Evolutionary conservation across 768 basidiomycete genomes (phyloP).

Genomic region (Sutorius australiensis): DNA sequence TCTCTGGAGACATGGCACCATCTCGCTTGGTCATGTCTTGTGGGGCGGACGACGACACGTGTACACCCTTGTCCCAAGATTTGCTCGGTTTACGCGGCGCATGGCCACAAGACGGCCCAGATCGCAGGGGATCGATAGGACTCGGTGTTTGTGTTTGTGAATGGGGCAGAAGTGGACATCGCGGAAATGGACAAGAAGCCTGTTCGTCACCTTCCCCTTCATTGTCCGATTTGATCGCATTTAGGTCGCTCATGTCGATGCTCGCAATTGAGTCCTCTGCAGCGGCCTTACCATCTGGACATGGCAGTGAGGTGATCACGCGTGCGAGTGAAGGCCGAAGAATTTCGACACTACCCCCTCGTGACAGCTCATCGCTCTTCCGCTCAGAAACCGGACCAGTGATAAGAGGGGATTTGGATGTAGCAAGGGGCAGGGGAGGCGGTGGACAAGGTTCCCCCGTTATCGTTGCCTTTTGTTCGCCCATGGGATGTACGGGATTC

Average conservation of each 20-base stretch:
- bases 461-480: slow-evolving; percentile 14
- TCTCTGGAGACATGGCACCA: slow-evolving; percentile 36
- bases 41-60: slow-evolving; percentile 10
- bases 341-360: slow-evolving; percentile 21
- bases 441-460: slow-evolving; percentile 11
- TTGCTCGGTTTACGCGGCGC: slow-evolving; percentile 22
- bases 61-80: slow-evolving; percentile 10
- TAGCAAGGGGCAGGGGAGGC: neutral
- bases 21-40: slow-evolving; percentile 4
- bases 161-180: slow-evolving; percentile 23
- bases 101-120: slow-evolving; percentile 20
- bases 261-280: slow-evolving; percentile 26
- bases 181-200: slow-evolving; percentile 26
- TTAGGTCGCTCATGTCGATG: slow-evolving; percentile 33
- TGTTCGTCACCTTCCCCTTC: slow-evolving; percentile 26
- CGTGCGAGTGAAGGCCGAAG: slow-evolving; percentile 17
- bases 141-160: slow-evolving; percentile 8
- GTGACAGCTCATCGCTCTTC: slow-evolving; percentile 7
- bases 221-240: slow-evolving; percentile 26
- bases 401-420: slow-evolving; percentile 1
- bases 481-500: slow-evolving; percentile 15
- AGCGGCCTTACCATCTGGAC: slow-evolving; percentile 1
- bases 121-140: neutral
- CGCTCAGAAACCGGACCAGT: slow-evolving; percentile 7
- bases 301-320: neutral